Conservation (phyloP, 1,284 basidiomycete species). For the Phellopilus nigrolimitatus region DNA sequence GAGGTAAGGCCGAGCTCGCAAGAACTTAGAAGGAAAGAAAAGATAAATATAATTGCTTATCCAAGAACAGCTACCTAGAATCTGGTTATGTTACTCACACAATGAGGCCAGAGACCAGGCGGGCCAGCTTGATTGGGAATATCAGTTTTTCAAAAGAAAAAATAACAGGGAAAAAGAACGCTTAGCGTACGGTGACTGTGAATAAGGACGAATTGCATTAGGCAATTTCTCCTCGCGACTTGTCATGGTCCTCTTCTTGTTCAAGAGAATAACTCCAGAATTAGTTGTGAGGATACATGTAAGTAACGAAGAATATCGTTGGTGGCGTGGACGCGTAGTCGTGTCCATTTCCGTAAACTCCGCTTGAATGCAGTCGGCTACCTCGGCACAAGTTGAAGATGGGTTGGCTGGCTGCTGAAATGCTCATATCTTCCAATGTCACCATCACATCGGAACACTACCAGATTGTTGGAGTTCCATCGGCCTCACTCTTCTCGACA, state of each 20-base stretch:
- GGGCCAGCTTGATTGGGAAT: slow-evolving; percentile 5
- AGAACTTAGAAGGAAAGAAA: slow-evolving; percentile 2
- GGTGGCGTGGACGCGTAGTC: too few species aligned
- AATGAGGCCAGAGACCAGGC: slow-evolving; percentile 7
- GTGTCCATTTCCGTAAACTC: not conserved
- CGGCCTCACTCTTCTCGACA: not conserved
- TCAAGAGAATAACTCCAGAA: too few species aligned
- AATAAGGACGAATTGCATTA: slow-evolving; percentile 2
- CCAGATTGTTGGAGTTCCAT: slow-evolving; percentile 14
- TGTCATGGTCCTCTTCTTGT: not conserved
- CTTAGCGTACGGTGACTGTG: slow-evolving; percentile 7
- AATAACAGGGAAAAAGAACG: not conserved
- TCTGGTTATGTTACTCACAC: not conserved
- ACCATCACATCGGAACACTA: slow-evolving; percentile 1
- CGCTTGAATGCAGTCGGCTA: not conserved
- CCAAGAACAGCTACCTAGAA: not conserved
- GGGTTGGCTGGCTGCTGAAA: not conserved
- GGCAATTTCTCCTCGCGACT: not conserved
- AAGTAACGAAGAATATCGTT: too few species aligned
- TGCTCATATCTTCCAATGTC: not conserved
- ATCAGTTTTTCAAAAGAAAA: not conserved
- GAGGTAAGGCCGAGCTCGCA: slow-evolving; percentile 5
- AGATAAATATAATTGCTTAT: not conserved
- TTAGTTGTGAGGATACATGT: too few species aligned
- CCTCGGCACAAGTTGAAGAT: not conserved